Percentiles rank a stretch among this genome's conserved stretches.
Evolutionary conservation across 306 rosid species (phyloP).

Genomic region (Delonix regia): DNA sequence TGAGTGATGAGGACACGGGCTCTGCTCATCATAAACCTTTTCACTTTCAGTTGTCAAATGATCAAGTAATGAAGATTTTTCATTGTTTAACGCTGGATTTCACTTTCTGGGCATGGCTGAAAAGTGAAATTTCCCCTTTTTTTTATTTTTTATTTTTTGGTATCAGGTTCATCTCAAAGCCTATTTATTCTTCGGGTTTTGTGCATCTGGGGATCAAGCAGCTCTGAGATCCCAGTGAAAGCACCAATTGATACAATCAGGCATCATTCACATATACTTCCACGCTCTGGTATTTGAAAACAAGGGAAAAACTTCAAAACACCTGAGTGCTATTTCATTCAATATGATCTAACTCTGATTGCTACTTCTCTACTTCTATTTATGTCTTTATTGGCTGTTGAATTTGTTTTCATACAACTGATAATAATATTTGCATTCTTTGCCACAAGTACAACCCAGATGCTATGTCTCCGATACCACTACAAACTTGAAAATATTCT

Average conservation of each 20-base stretch:
- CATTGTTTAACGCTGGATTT: conserved; percentile 25
- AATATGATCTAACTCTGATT: background rate
- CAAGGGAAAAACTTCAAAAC: too few relatives aligned
- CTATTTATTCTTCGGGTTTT: conserved; percentile 15
- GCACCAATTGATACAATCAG: too few relatives aligned
- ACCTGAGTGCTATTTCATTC: too few relatives aligned
- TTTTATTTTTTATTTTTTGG: background rate
- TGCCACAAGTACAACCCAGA: too few relatives aligned
- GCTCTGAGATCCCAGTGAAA: conserved; percentile 21
- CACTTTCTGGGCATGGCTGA: conserved; percentile 29
- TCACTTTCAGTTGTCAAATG: conserved; percentile 22
- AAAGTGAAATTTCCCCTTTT: conserved; percentile 29
- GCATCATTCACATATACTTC: too few relatives aligned
- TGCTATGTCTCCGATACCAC: too few relatives aligned
- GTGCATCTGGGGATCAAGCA: background rate
- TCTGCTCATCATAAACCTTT: background rate
- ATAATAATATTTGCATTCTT: too few relatives aligned
- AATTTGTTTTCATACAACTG: too few relatives aligned
- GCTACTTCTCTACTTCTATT: too few relatives aligned
- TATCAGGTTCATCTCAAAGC: conserved; percentile 38
- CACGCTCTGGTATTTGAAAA: too few relatives aligned
- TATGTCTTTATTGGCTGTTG: too few relatives aligned
- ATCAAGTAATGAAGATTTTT: conserved; percentile 25
- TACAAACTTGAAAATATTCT: background rate
- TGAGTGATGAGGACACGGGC: conserved; percentile 7